Evolutionary conservation across 306 rosid species (phyloP), one percentile per base, ranked within the genome.

Genomic region (Quercus cerris): DNA sequence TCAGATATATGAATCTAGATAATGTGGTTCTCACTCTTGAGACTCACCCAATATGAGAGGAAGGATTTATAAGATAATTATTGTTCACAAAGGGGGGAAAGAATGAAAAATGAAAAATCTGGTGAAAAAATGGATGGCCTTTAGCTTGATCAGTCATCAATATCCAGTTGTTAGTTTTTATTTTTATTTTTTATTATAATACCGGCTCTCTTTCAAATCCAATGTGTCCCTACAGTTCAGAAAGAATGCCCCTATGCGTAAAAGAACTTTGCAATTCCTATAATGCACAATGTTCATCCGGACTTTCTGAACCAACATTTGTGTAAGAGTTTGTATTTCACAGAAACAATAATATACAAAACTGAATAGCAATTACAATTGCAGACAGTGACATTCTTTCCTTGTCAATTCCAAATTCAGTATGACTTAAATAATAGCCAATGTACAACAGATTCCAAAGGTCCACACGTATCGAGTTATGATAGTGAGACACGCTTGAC

Each of bases 361-460:
- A 80, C 83, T 81, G 85, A 75, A 71, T 61, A 79, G 77, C 81
- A 87, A 81, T 88, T 88, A 89, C 91, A 93, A 63, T 87, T 83
- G 80, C 56, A 77, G 74, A 84, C 71, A 74, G 85, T 33, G 52
- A 18, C 52, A 35, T 33, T 35, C 46, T 35, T 63, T 68, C 41
- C 27, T 38, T 8, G 10, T 35, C 52, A 68, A 19, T 68, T 38
- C 79, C 76, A 74, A 85, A 81, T 76, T 54, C 64, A 56, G 75
- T 49, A 66, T 81, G 78, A 82, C 76, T 77, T 71, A 64, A 86
- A 82, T 78, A 81, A 84, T 76, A 82, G 83, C 78, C 79, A 84
- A 88, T 85, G 84, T 91, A 90, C 94, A 90, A 74, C 79, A 81
- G 83, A 80, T 84, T 69, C 82, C 84, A 66, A 56, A 78, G 27